A percentile compares a stretch with the other conserved stretches of the same genome.
Evolutionary conservation across 495 filamentous ascomycete genomes (phyloP).

Genomic region (Penicillium bialowiezense): DNA sequence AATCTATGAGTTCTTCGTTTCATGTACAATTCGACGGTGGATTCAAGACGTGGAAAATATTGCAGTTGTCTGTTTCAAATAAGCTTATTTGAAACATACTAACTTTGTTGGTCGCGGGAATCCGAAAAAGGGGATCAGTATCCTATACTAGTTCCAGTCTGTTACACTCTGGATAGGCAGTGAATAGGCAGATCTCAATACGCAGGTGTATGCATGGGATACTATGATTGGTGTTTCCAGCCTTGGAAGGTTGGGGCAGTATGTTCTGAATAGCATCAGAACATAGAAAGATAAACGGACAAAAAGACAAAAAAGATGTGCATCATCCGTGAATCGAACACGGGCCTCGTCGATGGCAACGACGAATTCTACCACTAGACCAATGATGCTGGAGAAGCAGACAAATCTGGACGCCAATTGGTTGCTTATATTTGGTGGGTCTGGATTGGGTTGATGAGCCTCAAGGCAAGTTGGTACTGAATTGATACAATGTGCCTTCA

Average conservation of each 20-base stretch:
- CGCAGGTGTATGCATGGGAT: too few relatives aligned
- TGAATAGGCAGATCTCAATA: too few relatives aligned
- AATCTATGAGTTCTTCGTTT: neutral
- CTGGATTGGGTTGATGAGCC: too few relatives aligned
- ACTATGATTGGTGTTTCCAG: too few relatives aligned
- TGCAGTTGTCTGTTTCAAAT: neutral
- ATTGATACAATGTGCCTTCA: too few relatives aligned
- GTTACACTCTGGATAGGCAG: neutral
- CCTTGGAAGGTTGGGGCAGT: too few relatives aligned
- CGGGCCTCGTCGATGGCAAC: slow-evolving; percentile 59
- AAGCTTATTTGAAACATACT: neutral
- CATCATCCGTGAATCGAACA: slow-evolving; percentile 59
- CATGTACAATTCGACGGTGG: neutral
- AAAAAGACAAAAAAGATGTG: slow-evolving; percentile 29
- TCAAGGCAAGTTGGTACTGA: too few relatives aligned
- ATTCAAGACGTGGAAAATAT: neutral
- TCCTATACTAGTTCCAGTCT: neutral
- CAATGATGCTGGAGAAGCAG: slow-evolving; percentile 41
- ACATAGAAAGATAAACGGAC: neutral
- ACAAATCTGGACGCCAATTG: too few relatives aligned
- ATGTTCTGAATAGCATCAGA: too few relatives aligned
- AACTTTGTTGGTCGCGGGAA: neutral
- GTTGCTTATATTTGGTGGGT: too few relatives aligned
- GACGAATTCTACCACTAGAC: slow-evolving; percentile 61
- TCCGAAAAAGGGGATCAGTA: neutral